These are phyloP conservation scores for Corylus heterophylla DNA, from an alignment of 306 rosid species.

Conservation along the genomic window DNA sequence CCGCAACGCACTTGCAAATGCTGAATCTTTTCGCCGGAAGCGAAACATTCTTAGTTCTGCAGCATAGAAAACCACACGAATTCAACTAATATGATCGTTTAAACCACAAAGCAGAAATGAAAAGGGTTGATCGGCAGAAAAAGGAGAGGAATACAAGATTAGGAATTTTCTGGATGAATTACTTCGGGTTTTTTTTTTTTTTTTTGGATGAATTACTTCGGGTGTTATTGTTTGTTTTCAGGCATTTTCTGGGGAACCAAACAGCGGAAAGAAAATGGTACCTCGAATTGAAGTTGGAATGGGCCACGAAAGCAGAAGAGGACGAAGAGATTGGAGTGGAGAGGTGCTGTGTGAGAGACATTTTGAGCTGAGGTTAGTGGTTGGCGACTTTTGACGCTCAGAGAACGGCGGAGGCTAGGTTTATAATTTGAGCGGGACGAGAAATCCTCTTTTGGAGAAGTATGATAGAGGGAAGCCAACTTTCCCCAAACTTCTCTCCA, in stretches of 20 bases:
- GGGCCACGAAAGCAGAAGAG: slow-evolving; percentile 44
- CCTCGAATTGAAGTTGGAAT: slow-evolving; percentile 36
- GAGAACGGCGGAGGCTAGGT: too few relatives aligned
- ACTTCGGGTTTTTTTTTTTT: too few relatives aligned
- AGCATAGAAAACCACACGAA: not conserved
- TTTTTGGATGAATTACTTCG: too few relatives aligned
- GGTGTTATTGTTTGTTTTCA: not conserved
- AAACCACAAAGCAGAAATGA: not conserved
- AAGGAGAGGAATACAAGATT: too few relatives aligned
- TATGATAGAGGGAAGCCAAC: too few relatives aligned
- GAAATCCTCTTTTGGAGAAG: too few relatives aligned
- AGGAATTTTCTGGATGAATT: too few relatives aligned
- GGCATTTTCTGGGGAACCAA: not conserved
- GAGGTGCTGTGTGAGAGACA: slow-evolving; percentile 32
- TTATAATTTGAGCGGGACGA: too few relatives aligned
- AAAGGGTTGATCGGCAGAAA: too few relatives aligned
- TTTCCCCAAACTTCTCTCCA: too few relatives aligned
- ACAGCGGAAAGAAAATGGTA: not conserved
- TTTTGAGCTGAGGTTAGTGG: slow-evolving; percentile 6
- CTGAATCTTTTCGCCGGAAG: slow-evolving; percentile 45
- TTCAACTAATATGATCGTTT: not conserved
- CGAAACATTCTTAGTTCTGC: slow-evolving; percentile 52
- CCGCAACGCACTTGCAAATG: slow-evolving; percentile 69
- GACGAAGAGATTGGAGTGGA: slow-evolving; percentile 43
- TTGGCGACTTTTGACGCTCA: too few relatives aligned